Evolutionary conservation across 2,329 filamentous ascomycete genomes (phyloP).

Genomic region (Colletotrichum cereale): DNA sequence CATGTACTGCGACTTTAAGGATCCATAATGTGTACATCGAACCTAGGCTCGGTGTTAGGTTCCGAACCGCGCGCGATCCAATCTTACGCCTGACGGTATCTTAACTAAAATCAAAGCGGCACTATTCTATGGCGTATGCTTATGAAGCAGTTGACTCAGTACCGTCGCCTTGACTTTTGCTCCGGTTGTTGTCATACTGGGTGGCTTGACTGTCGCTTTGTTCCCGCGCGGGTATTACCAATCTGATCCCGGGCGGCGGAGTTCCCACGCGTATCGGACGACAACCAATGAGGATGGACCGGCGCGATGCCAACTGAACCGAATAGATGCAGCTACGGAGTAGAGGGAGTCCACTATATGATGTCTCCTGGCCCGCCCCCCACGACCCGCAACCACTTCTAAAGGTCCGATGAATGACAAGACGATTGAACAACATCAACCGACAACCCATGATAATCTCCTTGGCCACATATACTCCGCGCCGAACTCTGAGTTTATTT

Average conservation of each 20-base stretch:
- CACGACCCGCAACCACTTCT: not conserved
- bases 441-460: slow-evolving; percentile 2
- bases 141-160: slow-evolving; percentile 2
- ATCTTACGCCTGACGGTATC: not conserved
- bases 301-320: slow-evolving; percentile 5
- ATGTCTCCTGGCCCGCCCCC: not conserved
- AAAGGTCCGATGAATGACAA: not conserved
- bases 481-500: not conserved
- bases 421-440: slow-evolving; percentile 4
- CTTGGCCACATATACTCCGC: not conserved
- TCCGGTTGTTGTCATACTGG: not conserved
- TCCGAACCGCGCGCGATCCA: slow-evolving; percentile 6
- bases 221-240: slow-evolving; percentile 41
- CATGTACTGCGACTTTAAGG: not conserved
- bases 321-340: not conserved
- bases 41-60: not conserved
- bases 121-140: not conserved
- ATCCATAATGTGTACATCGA: not conserved
- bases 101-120: not conserved
- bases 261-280: not conserved
- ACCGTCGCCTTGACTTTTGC: slow-evolving; percentile 7
- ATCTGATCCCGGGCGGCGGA: slow-evolving; percentile 30
- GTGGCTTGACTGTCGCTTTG: not conserved
- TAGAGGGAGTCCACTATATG: slow-evolving; percentile 16
- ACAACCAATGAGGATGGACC: slow-evolving; percentile 12